Base-by-base conservation (phyloP, 306 rosid species). In the Carpinus viminea region DNA sequence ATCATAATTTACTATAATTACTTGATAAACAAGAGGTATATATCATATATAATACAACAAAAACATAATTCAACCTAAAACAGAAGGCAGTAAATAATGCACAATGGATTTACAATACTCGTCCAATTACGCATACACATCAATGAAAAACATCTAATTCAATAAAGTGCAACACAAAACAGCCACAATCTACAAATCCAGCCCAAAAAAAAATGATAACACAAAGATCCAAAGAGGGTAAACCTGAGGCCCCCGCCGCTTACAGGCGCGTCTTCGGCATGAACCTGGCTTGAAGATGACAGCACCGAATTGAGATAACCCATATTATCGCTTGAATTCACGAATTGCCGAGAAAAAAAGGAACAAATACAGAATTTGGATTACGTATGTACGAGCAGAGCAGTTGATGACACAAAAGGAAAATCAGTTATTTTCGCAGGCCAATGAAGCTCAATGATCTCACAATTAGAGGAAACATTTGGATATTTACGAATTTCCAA, bases 191-290 rank as follows among this genome's bases (percentile, higher is more conserved):
- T 53, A 55, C 69, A 78, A 80, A 86, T 64, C 87, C 48, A 72
- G 87, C 80, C 83, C 31, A 26, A 4, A 31, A 31, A 31, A 81
- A 13, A 55, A 17, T 8, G 54, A 36, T 24, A 69, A 69, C 61
- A 28, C 10, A 55, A 65, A 65, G 15, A 78, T 20, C 45, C 5
- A 53, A 70, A 60, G 48, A 77, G 68, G 31, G 10, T 36, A 59
- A 74, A 94, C 98, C 98, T 94, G 86, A 85, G 88, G 79, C 97
- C 98, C 0, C 97, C 97, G 16, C 98, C 97, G 90, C 89, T 92
- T 5, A 83, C 96, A 26, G 96, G 93, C 18, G 92, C 87, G 48
- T 92, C 94, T 54, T 88, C 93, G 28, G 89, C 83, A 82, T 83
- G 89, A 86, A 89, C 87, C 82, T 89, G 97, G 83, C 75, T 88